phyloP scores from a whole-genome alignment of 2,329 filamentous ascomycete species.

The Cercospora sp. region DNA sequence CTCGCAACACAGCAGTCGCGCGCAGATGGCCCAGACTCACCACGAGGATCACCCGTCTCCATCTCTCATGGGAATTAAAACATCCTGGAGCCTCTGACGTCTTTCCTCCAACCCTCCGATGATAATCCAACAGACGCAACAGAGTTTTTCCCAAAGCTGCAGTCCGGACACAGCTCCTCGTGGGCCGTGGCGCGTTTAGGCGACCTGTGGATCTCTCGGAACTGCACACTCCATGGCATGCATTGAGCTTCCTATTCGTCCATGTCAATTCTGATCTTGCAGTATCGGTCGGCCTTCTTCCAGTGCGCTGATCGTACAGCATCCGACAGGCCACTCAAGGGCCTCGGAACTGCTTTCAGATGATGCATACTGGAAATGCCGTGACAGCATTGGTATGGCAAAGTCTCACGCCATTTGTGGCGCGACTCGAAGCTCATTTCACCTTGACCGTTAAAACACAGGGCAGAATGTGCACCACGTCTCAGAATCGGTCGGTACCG shows the following conservation, averaged over 20 bases:
- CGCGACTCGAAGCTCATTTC: neutral
- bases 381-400: neutral
- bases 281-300: neutral
- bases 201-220: neutral
- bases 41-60: neutral
- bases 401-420: neutral
- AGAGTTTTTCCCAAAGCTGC: conserved; percentile 1
- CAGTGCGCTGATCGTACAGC: neutral
- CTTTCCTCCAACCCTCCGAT: neutral
- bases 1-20: neutral
- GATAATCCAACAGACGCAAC: conserved; percentile 2
- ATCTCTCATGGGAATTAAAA: neutral
- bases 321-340: neutral
- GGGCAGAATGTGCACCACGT: neutral
- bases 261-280: neutral
- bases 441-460: neutral
- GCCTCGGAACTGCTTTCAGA: neutral
- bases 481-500: neutral
- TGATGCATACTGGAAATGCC: neutral
- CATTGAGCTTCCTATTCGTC: neutral
- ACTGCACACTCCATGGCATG: neutral
- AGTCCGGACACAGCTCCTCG: conserved; percentile 5
- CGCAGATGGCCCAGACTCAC: neutral
- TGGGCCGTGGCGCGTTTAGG: neutral
- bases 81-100: conserved; percentile 3